Conservation (phyloP, 2,329 filamentous ascomycete genomes). For the Gaeumannomyces tritici region DNA sequence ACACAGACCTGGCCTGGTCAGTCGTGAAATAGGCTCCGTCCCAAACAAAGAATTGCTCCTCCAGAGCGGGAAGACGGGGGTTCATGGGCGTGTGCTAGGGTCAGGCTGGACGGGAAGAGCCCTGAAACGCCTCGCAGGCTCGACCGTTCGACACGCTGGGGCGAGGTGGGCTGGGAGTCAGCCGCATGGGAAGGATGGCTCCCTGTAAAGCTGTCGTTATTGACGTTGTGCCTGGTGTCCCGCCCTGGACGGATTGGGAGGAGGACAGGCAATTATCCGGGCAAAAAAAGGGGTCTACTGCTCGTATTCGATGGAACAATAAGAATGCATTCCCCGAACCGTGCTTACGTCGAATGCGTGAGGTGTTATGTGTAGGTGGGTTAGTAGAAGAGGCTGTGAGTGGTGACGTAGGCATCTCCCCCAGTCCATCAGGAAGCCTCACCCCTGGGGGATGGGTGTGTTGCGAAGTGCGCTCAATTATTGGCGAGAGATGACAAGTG, state of each 20-base stretch:
- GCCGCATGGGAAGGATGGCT: not conserved
- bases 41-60: not conserved
- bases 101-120: not conserved
- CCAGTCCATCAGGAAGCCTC: not conserved
- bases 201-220: not conserved
- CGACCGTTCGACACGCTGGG: not conserved
- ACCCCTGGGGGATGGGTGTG: not conserved
- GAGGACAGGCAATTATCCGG: too few relatives aligned
- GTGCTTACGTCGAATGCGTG: too few relatives aligned
- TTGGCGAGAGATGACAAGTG: too few relatives aligned
- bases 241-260: not conserved
- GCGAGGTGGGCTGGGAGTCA: not conserved
- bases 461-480: too few relatives aligned
- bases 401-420: not conserved
- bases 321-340: too few relatives aligned
- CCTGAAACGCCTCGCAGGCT: not conserved
- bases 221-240: not conserved
- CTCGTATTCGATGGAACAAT: not conserved
- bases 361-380: not conserved
- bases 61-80: not conserved
- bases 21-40: not conserved
- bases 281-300: not conserved
- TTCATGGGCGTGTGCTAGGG: not conserved
- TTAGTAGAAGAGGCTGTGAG: not conserved
- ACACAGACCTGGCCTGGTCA: not conserved